These are phyloP conservation scores for Malassezia nana DNA, from an alignment of 1,284 basidiomycete genomes.

Conservation along the genomic window DNA sequence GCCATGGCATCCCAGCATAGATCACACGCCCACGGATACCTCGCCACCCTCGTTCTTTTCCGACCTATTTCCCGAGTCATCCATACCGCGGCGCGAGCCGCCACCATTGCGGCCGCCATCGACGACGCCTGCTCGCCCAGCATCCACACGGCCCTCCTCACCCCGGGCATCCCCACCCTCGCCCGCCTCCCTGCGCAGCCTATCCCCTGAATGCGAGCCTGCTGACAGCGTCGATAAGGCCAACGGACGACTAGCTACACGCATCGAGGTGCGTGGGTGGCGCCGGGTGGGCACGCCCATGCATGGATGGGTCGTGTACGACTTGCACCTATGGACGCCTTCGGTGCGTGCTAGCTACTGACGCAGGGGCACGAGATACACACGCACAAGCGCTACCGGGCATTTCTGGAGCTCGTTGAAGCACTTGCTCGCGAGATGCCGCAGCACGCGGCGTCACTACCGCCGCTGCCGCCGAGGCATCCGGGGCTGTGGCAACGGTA, in stretches of 20 bases:
- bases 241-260: neutral
- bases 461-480: constrained; percentile 26
- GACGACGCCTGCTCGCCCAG: neutral
- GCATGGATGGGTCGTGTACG: constrained; percentile 38
- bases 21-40: neutral
- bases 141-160: neutral
- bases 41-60: neutral
- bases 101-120: neutral
- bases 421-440: constrained; percentile 1
- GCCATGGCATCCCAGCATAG: neutral
- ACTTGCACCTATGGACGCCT: constrained; percentile 26
- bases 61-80: neutral
- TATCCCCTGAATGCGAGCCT: neutral
- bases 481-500: constrained; percentile 36
- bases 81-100: neutral
- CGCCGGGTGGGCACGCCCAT: constrained; percentile 29
- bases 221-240: neutral
- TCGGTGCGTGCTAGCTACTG: constrained; percentile 12
- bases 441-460: constrained; percentile 22
- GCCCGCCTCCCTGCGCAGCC: neutral
- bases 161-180: neutral
- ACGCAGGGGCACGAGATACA: constrained; percentile 4
- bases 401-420: constrained; percentile 5
- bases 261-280: constrained; percentile 32
- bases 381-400: constrained; percentile 3